Base-by-base conservation (phyloP, 768 basidiomycete genomes). In the Lenzites betulinus region DNA sequence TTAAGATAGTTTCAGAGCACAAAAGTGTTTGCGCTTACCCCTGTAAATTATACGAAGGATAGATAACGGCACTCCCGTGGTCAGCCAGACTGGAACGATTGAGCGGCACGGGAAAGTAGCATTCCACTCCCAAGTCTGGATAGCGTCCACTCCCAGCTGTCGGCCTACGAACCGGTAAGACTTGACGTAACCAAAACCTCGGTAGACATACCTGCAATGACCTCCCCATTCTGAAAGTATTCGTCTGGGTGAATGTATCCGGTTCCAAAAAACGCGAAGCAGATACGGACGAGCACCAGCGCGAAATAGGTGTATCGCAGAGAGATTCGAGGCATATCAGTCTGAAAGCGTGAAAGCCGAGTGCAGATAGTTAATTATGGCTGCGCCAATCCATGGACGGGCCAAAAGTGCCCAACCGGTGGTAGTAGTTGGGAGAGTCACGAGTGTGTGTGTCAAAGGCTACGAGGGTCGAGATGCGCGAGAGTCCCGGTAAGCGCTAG, bases 211-310 rank as follows among this genome's bases (percentile, higher is more conserved):
- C 77, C 77, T 53, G 76, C 73, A 13, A 68, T 71, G 20, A 73
- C 64, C 63, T 78, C 77, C 35, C 74, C 77, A 61, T 74, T 77
- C 65, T 78, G 77, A 64, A 77, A 75, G 58, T 76, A 68, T 64
- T 78, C 77, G 57, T 78, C 77, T 9, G 77, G 77, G 54, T 78
- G 77, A 38, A 78, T 77, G 56, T 77, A 77, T 1, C 71, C 76
- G 7, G 67, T 70, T 20, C 76, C 73, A 51, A 60, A 65, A 20
- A 78, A 56, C 7, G 77, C 77, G 16, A 73, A 69, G 57, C 68
- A 67, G 36, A 57, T 48, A 6, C 70, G 68, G 12, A 64, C 22
- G 12, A 58, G 4, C 7, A 67, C n/a, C 11, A 71, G 59, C 15
- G 23, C 53, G 11, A 20, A 7, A 51, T 71, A 71, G 12, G 64